These are phyloP conservation scores for Globisporangium abappressorium DNA, from an alignment of 352 stramenopile genomes.

Conservation along the genomic window DNA sequence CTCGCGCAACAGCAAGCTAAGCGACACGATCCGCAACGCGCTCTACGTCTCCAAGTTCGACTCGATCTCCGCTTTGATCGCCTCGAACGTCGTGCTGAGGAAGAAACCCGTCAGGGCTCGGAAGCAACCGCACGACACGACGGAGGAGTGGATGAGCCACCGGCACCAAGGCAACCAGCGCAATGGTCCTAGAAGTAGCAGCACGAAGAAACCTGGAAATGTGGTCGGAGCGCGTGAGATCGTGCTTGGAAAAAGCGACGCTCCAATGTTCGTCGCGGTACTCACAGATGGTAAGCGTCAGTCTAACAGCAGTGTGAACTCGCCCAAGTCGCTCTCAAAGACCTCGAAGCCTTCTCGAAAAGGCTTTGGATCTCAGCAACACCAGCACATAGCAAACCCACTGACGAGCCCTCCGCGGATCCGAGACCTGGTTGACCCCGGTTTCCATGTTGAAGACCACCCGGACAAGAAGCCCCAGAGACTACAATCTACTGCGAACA, in stretches of 20 bases:
- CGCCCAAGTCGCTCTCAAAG: conserved; percentile 16
- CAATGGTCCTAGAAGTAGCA: conserved; percentile 13
- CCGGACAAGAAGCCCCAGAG: background rate
- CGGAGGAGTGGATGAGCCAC: background rate
- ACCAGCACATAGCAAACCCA: conserved; percentile 11
- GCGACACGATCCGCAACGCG: conserved; percentile 76
- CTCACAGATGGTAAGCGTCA: conserved; percentile 29
- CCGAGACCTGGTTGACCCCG: conserved; percentile 68
- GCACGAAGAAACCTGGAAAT: conserved; percentile 1
- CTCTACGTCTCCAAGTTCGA: conserved; percentile 89
- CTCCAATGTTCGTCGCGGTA: conserved; percentile 60
- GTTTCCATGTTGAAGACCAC: conserved; percentile 48
- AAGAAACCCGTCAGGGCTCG: conserved; percentile 38
- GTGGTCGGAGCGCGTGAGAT: conserved; percentile 38
- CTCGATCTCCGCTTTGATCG: conserved; percentile 85
- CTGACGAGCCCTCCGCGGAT: conserved; percentile 48
- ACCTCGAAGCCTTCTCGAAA: conserved; percentile 16
- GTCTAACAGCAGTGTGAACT: background rate
- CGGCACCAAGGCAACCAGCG: background rate
- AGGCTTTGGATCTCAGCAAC: conserved; percentile 5
- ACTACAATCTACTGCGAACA: background rate
- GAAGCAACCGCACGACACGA: background rate
- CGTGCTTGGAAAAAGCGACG: conserved; percentile 57
- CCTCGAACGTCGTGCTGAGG: conserved; percentile 67
- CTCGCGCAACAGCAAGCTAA: conserved; percentile 79